phyloP scores from a whole-genome alignment of 345 rosid species.

The Schrenkiella parvula region DNA sequence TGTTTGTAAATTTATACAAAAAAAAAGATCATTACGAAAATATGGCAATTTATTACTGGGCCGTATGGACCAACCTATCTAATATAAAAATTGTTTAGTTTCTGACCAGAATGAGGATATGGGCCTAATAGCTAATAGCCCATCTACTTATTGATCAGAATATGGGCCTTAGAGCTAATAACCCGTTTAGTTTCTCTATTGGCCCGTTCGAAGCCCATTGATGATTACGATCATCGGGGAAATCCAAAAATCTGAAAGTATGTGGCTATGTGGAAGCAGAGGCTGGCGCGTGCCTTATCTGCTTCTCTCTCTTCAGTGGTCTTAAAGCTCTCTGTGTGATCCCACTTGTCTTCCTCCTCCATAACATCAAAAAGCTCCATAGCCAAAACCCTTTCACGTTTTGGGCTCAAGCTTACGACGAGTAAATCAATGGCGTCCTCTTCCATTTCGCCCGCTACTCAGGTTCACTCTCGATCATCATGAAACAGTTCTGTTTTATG shows the following conservation, averaged over 20 bases:
- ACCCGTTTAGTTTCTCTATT: not conserved
- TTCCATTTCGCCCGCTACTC: conserved; percentile 58
- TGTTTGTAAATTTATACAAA: no score
- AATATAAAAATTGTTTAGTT: not conserved
- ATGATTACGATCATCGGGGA: not conserved
- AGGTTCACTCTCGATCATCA: conserved; percentile 42
- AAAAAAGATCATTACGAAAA: no score
- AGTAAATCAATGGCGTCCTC: conserved; percentile 63
- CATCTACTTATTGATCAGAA: not conserved
- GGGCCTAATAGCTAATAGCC: not conserved
- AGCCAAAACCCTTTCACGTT: not conserved
- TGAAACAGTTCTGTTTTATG: not conserved
- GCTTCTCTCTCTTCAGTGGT: conserved; percentile 36
- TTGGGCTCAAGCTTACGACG: conserved; percentile 7
- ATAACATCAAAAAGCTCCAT: conserved; percentile 22
- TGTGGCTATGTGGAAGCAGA: conserved; percentile 45
- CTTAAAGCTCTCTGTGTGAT: conserved; percentile 23
- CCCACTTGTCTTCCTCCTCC: conserved; percentile 27
- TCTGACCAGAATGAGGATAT: not conserved
- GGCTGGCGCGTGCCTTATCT: conserved; percentile 44
- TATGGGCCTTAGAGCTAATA: not conserved
- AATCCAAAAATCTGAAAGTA: conserved; percentile 27
- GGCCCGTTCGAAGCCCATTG: conserved; percentile 5
- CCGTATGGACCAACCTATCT: not conserved
- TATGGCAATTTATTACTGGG: not conserved